Percentiles rank a stretch among this genome's conserved stretches.
Conservation (phyloP, 805 yeast genomes). For the Ogataea nakhonphanomensis region DNA sequence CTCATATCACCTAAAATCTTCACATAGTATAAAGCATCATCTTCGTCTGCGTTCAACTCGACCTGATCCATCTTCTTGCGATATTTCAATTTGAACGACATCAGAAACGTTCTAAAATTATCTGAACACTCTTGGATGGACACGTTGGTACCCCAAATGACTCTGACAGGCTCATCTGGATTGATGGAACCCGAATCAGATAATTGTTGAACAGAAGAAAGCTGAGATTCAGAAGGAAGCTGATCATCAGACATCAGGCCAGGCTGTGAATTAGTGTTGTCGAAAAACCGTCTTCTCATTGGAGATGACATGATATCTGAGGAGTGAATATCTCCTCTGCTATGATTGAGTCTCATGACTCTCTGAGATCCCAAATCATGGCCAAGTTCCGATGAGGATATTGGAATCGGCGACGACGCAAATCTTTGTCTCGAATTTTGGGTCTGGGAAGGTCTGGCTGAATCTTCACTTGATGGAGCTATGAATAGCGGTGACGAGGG, state of each 20-base stretch:
- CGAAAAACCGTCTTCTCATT: slow-evolving; percentile 56
- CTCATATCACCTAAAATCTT: slow-evolving; percentile 71
- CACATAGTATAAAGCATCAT: slow-evolving; percentile 72
- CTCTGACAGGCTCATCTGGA: slow-evolving; percentile 74
- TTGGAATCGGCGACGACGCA: slow-evolving; percentile 49
- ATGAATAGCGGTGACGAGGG: slow-evolving; percentile 59
- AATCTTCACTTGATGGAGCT: slow-evolving; percentile 41
- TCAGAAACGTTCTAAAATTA: slow-evolving; percentile 75
- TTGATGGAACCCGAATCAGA: slow-evolving; percentile 31
- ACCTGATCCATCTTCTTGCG: slow-evolving; percentile 51
- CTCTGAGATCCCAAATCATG: slow-evolving; percentile 20
- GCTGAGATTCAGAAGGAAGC: slow-evolving; percentile 21
- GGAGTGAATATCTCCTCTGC: slow-evolving; percentile 77
- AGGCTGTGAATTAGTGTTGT: slow-evolving; percentile 33
- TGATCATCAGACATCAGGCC: slow-evolving; percentile 22
- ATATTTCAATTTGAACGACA: slow-evolving; percentile 77
- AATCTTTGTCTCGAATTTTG: slow-evolving; percentile 11
- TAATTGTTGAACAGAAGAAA: slow-evolving; percentile 22
- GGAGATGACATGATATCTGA: slow-evolving; percentile 70
- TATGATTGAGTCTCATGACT: slow-evolving; percentile 43
- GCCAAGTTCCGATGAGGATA: slow-evolving; percentile 46
- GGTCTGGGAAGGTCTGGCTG: slow-evolving; percentile 12
- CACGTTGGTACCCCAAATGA: slow-evolving; percentile 98
- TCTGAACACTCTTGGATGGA: slow-evolving; percentile 84
- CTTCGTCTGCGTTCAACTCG: slow-evolving; percentile 44